Evolutionary conservation across 2,329 filamentous ascomycete genomes (phyloP).

Genomic region (Calonectria henricotiae): DNA sequence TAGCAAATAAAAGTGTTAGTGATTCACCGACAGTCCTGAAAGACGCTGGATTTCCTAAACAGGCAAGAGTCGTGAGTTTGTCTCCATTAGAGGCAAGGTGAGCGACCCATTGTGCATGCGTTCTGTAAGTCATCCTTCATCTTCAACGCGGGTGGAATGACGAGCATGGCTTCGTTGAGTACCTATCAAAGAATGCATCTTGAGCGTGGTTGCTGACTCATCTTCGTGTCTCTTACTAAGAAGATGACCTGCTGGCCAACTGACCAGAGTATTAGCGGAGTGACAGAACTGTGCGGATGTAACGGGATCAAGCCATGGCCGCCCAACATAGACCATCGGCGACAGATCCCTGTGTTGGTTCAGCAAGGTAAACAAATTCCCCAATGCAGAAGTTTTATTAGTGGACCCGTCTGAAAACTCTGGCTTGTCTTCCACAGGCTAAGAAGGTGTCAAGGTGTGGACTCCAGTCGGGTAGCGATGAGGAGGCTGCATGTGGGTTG

Average conservation of each 20-base stretch:
- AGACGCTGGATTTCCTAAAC: slow-evolving; percentile 2
- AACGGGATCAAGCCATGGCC: not conserved
- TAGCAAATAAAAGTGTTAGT: slow-evolving; percentile 5
- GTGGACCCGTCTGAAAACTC: slow-evolving; percentile 15
- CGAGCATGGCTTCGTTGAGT: not conserved
- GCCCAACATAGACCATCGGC: not conserved
- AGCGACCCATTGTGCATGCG: not conserved
- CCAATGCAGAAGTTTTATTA: slow-evolving; percentile 12
- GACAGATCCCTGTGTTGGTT: slow-evolving; percentile 8
- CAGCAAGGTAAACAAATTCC: slow-evolving; percentile 6
- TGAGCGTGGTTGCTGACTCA: slow-evolving; percentile 2
- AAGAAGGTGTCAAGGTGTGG: not conserved
- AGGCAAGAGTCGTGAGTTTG: not conserved
- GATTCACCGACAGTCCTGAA: slow-evolving; percentile 14
- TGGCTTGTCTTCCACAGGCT: not conserved
- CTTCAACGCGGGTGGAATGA: not conserved
- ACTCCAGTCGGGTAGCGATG: slow-evolving; percentile 23
- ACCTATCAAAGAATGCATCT: not conserved
- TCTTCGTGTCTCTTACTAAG: not conserved
- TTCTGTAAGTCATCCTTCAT: slow-evolving; percentile 5
- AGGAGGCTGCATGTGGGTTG: slow-evolving; percentile 3
- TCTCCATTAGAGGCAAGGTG: not conserved
- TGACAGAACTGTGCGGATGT: not conserved
- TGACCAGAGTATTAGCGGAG: not conserved
- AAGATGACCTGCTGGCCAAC: not conserved